phyloP scores from a whole-genome alignment of 192 early-diverging fungal species.

The Coemansia biformis region DNA sequence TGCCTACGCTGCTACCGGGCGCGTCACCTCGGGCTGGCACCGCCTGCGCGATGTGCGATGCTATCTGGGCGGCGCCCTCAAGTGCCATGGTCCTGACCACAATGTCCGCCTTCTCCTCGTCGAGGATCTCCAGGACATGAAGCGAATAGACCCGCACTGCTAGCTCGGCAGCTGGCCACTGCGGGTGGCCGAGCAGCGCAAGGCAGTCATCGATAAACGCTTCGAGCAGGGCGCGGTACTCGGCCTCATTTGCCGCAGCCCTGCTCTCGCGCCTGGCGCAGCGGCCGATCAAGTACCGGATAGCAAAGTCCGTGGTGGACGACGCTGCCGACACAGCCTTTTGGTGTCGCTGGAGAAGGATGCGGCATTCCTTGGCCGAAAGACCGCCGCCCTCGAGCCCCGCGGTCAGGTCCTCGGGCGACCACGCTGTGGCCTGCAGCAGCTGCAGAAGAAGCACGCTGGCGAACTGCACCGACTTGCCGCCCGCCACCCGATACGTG shows the following conservation, averaged over 20 bases:
- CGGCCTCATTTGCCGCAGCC: slow-evolving; percentile 53
- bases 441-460: slow-evolving; percentile 69
- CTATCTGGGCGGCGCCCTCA: slow-evolving; percentile 59
- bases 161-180: slow-evolving; percentile 86
- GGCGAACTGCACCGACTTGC: slow-evolving; percentile 64
- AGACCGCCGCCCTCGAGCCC: slow-evolving; percentile 26
- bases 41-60: slow-evolving; percentile 51
- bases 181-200: slow-evolving; percentile 67
- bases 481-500: slow-evolving; percentile 57
- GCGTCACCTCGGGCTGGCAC: background rate
- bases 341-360: slow-evolving; percentile 38
- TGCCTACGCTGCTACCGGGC: background rate
- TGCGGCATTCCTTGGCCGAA: slow-evolving; percentile 33
- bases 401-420: slow-evolving; percentile 31
- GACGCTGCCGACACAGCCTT: slow-evolving; percentile 52
- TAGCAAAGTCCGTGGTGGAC: slow-evolving; percentile 53
- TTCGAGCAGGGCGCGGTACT: slow-evolving; percentile 70
- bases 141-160: slow-evolving; percentile 62
- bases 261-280: slow-evolving; percentile 49
- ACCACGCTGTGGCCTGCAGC: slow-evolving; percentile 49
- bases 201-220: slow-evolving; percentile 68
- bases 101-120: slow-evolving; percentile 58
- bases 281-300: slow-evolving; percentile 59
- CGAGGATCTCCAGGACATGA: slow-evolving; percentile 62
- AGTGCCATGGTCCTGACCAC: slow-evolving; percentile 56